These are phyloP conservation scores for Vitis hybrid DNA, from an alignment of 177 flowering plant species.

Conservation along the genomic window DNA sequence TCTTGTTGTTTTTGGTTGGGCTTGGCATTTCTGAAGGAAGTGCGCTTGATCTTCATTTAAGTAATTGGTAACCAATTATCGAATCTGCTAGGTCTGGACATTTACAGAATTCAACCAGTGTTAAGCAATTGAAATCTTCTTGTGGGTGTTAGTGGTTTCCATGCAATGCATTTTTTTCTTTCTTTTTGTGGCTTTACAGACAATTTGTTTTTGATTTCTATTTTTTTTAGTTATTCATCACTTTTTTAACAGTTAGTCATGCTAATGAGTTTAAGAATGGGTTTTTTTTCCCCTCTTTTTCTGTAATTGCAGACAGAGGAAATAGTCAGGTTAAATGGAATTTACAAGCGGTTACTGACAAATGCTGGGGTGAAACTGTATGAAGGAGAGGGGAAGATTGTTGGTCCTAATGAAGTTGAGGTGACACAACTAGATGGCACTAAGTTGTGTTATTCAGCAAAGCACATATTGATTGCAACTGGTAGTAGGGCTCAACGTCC, in stretches of 20 bases:
- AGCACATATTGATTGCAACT: constrained; percentile 91
- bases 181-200: background rate
- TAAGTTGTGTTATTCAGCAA: constrained; percentile 70
- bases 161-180: too few species aligned
- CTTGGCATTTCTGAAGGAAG: background rate
- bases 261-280: background rate
- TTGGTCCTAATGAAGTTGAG: constrained; percentile 91
- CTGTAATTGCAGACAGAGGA: constrained; percentile 78
- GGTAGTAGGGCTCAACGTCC: constrained; percentile 88
- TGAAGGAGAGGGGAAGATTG: constrained; percentile 92
- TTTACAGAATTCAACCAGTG: too few species aligned
- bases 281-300: constrained; percentile 1
- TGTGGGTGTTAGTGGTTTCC: background rate
- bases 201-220: background rate
- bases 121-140: too few species aligned
- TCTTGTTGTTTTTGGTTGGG: background rate
- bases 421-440: constrained; percentile 88
- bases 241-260: background rate
- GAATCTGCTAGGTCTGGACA: too few species aligned
- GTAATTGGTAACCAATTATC: too few species aligned
- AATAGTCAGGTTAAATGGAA: constrained; percentile 77
- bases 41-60: background rate
- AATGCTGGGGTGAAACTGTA: constrained; percentile 88
- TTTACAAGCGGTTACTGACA: constrained; percentile 78
- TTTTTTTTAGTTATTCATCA: background rate